Base-by-base conservation (phyloP, 2,329 filamentous ascomycete species). In the Byssochlamys sp. region DNA sequence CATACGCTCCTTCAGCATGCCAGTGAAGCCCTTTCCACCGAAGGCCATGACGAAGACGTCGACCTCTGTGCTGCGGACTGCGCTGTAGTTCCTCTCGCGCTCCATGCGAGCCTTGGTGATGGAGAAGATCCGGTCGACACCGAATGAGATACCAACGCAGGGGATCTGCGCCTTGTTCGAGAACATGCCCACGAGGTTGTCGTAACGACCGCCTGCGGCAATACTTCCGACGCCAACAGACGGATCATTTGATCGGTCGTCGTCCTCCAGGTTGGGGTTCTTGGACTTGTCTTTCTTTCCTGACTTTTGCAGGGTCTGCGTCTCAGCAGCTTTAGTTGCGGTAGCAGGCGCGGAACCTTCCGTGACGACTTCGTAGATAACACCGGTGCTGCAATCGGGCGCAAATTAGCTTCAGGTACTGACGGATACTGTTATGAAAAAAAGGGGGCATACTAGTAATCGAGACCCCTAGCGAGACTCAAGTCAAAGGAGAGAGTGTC, bases 11-110 rank as follows among this genome's bases (percentile, higher is more conserved):
- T 85, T 84, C 56, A 96, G 76, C 62, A 95, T 79, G 52, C 90
- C 90, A 14, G 81, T 87, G 73, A 91, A 92, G 24, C 86, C 88
- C 75, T 91, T 92, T 55, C 89, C 88, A 56, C 90, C 91, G 68
- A 96, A 91, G 0, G 91, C 91, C 91, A 97, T 97, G 67, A 97
- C 88, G 74, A 85, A 96, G 52, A 91, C 91, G 69, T 97, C 91
- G 2, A 91, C 87, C 65, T 94, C 88, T 67, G 86, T 90, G 62
- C 81, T 80, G 61, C 88, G 79, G 55, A 85, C 76, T 29, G 75
- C 64, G 24, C 80, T 73, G n/a, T 75, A 73, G 56, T 77, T 81
- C 66, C 82, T 82, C 58, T 77, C 73, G 35, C 81, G 82, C 60
- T 83, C 84, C 71, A 90, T 81, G 53, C 86, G 81, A 11, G 89